These are phyloP conservation scores for Teratosphaeriaceae sp. DNA, from an alignment of 2,329 filamentous ascomycete species.

Conservation along the genomic window DNA sequence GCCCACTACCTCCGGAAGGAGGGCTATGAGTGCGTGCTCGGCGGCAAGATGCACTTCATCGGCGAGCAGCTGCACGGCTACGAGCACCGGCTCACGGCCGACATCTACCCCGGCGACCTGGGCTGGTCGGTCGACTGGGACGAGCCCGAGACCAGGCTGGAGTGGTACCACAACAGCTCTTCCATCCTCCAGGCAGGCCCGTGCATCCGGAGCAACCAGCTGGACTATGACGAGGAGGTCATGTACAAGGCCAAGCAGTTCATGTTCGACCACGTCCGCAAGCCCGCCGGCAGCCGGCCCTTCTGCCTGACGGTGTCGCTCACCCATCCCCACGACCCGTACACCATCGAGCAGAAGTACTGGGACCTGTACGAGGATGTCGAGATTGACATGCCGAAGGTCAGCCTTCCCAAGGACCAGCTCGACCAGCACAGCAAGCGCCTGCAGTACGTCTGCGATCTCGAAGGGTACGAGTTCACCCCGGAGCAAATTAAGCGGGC, in stretches of 20 bases:
- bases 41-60: slow-evolving; percentile 97
- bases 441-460: slow-evolving; percentile 76
- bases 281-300: slow-evolving; percentile 64
- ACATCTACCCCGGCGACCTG: slow-evolving; percentile 92
- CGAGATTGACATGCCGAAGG: slow-evolving; percentile 76
- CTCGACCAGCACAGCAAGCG: slow-evolving; percentile 84
- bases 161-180: slow-evolving; percentile 96
- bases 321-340: slow-evolving; percentile 91
- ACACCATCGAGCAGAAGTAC: slow-evolving; percentile 88
- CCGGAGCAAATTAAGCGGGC: slow-evolving; percentile 82
- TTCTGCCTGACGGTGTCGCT: slow-evolving; percentile 89
- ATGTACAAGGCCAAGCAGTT: slow-evolving; percentile 89
- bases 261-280: slow-evolving; percentile 82
- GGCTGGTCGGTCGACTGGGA: slow-evolving; percentile 97
- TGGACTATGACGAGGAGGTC: slow-evolving; percentile 94
- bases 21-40: slow-evolving; percentile 84
- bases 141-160: slow-evolving; percentile 71
- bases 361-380: slow-evolving; percentile 89
- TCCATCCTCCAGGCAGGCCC: slow-evolving; percentile 85
- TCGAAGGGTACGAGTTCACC: slow-evolving; percentile 76
- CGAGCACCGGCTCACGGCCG: slow-evolving; percentile 84
- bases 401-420: slow-evolving; percentile 70
- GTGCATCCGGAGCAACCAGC: slow-evolving; percentile 86
- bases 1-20: slow-evolving; percentile 81
- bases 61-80: slow-evolving; percentile 93